Evolutionary conservation across 2,329 filamentous ascomycete genomes (phyloP), one percentile per base, ranked within the genome.

Genomic region (Cordyceps militaris): DNA sequence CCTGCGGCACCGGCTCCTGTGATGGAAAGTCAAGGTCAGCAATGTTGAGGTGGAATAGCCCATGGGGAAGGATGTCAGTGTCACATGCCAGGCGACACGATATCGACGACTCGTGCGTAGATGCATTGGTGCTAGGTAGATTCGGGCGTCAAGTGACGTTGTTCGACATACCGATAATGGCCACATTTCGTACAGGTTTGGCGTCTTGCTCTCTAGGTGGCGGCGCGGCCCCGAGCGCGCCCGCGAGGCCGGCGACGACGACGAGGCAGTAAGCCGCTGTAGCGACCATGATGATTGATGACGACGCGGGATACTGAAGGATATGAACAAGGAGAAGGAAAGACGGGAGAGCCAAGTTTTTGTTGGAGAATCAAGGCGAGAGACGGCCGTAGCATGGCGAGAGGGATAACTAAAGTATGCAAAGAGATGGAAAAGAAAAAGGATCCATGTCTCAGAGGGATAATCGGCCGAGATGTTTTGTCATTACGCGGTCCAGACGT

Each of bases 1-100:
- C 94, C 94, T 30, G 85, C 93, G 44, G 94, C 87, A 48, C 94
- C 94, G 64, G 93, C 93, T 61, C 94, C 93, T 96, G 61, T 46
- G 28, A 47, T 26, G 19, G 1, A 30, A 19, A 30, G 19, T 24
- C 3, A 24, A 32, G 42, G 21, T 56, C 24, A 56, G 54, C 32
- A 16, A 43, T 19, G 26, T 7, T 19, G 34, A 3, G 3, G 14
- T 36, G 10, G 34, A 11, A 6, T 38, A 21, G 16, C 49, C 43
- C 56, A 54, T 61, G 44, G 40, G 54, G 34, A 26, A 46, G 19
- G 10, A 7, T n/a, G 13, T 40, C 23, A n/a, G n/a, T 24, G 38
- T 36, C 52, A 57, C 28, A 21, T 47, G 59, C 48, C 14, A 48
- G 50, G 40, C 19, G 19, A 36, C n/a, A 40, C 30, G 28, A 19